Evolutionary conservation across 192 early-diverging fungal genomes (phyloP).

Genomic region (Mortierella alpina): DNA sequence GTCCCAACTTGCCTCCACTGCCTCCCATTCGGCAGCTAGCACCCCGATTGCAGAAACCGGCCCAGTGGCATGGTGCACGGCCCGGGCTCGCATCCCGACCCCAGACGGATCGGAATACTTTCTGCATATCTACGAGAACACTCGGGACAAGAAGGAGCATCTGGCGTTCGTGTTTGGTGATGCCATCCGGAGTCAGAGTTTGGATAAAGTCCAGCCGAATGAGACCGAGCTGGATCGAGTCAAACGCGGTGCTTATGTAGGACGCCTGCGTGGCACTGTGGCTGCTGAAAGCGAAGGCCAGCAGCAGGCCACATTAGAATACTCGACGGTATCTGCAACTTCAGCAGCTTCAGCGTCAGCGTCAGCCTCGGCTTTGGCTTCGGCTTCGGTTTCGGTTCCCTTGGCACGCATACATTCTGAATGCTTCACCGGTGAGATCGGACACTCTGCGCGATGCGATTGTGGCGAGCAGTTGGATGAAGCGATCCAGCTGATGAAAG

Average conservation of each 20-base stretch:
- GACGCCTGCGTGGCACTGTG: constrained; percentile 41
- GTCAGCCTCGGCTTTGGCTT: background rate
- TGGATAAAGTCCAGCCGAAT: constrained; percentile 71
- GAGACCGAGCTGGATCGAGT: constrained; percentile 86
- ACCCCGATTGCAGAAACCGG: background rate
- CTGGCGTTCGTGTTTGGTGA: constrained; percentile 94
- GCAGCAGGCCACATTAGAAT: background rate
- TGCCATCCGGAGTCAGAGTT: constrained; percentile 70
- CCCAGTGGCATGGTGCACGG: constrained; percentile 56
- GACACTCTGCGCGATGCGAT: constrained; percentile 91
- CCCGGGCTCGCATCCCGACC: constrained; percentile 84
- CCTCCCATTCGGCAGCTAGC: background rate
- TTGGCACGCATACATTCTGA: constrained; percentile 96
- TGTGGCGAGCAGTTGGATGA: constrained; percentile 95
- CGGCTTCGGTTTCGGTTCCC: constrained; percentile 47
- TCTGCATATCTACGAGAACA: constrained; percentile 88
- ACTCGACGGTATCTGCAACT: constrained; percentile 6
- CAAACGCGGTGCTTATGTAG: constrained; percentile 80
- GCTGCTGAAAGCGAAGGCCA: background rate
- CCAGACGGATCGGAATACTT: constrained; percentile 80
- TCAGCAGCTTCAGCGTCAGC: background rate
- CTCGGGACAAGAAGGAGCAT: constrained; percentile 89
- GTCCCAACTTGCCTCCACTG: background rate
- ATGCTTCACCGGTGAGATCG: constrained; percentile 97
- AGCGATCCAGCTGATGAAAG: constrained; percentile 88